Conservation (phyloP, 805 yeast genomes). For the Komagataella mondaviorum region DNA sequence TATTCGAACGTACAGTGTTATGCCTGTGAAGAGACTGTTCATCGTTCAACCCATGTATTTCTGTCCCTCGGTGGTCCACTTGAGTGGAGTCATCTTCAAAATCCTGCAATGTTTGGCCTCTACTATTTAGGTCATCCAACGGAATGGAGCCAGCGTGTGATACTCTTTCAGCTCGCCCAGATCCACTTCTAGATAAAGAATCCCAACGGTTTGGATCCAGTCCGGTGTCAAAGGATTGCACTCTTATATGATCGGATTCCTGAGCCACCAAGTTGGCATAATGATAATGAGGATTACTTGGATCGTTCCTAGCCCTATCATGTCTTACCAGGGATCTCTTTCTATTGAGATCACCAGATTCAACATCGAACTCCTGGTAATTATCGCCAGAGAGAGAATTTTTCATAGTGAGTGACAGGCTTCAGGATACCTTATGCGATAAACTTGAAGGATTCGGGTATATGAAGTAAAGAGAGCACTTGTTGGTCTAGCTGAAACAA, state of each 20-base stretch:
- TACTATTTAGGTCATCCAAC: constrained; percentile 1
- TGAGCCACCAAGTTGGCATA: constrained; percentile 64
- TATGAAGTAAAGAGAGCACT: neutral
- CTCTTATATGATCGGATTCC: constrained; percentile 44
- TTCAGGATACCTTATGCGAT: neutral
- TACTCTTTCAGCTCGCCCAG: neutral
- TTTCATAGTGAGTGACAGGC: neutral
- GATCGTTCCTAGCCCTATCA: constrained; percentile 42
- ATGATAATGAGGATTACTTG: constrained; percentile 34
- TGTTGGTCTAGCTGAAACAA: neutral
- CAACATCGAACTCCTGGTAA: constrained; percentile 12
- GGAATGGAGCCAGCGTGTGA: neutral
- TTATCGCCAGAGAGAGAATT: neutral
- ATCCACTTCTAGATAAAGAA: neutral
- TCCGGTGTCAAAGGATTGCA: constrained; percentile 65
- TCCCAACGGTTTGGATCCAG: constrained; percentile 34
- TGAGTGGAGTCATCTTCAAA: neutral
- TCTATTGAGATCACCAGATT: constrained; percentile 22
- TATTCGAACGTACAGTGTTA: constrained; percentile 9
- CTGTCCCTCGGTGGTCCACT: constrained; percentile 24
- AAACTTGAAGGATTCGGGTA: neutral
- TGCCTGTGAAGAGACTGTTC: constrained; percentile 16
- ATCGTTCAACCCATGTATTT: constrained; percentile 48
- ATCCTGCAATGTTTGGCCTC: neutral
- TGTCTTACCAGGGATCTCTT: constrained; percentile 74